Evolutionary conservation across 108 stramenopile genomes (phyloP).

Genomic region (Schizochytrium sp.): DNA sequence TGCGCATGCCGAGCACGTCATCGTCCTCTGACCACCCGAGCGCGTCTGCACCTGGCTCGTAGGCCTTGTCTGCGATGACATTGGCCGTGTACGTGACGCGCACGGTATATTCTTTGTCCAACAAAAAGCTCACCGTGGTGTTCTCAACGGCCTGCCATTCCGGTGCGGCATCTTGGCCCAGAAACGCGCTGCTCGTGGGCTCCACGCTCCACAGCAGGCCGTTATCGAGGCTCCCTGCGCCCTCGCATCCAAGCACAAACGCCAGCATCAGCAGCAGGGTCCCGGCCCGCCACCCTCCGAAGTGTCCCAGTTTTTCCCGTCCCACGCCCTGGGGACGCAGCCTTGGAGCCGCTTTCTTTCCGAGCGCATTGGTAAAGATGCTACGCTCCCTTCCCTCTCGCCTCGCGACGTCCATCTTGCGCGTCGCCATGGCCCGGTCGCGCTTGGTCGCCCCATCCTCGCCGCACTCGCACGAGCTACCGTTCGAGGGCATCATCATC

Average conservation of each 20-base stretch:
- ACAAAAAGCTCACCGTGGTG: not conserved
- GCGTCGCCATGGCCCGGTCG: no score
- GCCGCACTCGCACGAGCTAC: no score
- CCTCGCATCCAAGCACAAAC: not conserved
- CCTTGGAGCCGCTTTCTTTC: no score
- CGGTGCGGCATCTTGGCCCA: not conserved
- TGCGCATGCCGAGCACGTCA: constrained; percentile 7
- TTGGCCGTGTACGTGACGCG: not conserved
- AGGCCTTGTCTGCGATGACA: not conserved
- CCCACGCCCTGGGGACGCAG: no score
- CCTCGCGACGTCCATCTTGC: no score
- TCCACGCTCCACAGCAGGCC: not conserved
- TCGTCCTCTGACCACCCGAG: not conserved
- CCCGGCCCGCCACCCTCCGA: not conserved
- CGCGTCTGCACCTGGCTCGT: not conserved
- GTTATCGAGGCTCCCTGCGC: not conserved
- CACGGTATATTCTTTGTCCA: not conserved
- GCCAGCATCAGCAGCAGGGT: no score
- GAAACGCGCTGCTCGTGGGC: not conserved
- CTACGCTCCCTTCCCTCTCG: no score
- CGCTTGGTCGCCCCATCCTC: no score
- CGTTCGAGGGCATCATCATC: no score
- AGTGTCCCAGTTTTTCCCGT: no score
- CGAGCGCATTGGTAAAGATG: no score
- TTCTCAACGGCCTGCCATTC: not conserved